Evolutionary conservation across 176 grass and related monocot genomes (phyloP).

Genomic region (Oryza australiensis): DNA sequence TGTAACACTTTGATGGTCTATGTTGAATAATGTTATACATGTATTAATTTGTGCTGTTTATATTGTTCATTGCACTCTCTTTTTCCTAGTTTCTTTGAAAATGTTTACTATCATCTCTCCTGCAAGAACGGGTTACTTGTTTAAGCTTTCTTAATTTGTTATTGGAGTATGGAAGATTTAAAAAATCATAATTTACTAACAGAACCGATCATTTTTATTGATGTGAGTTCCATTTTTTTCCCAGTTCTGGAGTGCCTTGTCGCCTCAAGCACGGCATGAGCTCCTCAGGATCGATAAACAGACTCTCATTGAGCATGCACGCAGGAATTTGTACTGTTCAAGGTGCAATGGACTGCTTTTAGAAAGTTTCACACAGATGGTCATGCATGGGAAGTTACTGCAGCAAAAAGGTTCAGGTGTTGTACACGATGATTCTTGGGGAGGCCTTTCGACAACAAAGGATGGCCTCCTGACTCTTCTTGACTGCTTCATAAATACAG

Average conservation of each 20-base stretch:
- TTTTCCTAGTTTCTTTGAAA: neutral
- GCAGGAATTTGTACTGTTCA: conserved; percentile 87
- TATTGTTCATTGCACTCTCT: neutral
- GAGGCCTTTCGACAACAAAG: conserved; percentile 78
- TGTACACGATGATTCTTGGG: conserved; percentile 59
- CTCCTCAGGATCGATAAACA: conserved; percentile 83
- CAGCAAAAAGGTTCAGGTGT: conserved; percentile 42
- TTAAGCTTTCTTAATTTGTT: conserved; percentile 12
- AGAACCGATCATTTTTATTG: conserved; percentile 11
- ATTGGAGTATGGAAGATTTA: conserved; percentile 8
- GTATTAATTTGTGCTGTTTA: neutral
- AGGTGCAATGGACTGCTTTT: conserved; percentile 88
- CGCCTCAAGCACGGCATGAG: conserved; percentile 45
- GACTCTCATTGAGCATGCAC: conserved; percentile 73
- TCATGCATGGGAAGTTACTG: conserved; percentile 70
- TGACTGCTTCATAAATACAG: conserved; percentile 69
- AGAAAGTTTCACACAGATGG: conserved; percentile 82
- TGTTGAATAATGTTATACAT: neutral
- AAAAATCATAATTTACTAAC: neutral
- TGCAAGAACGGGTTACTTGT: neutral
- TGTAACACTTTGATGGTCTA: neutral
- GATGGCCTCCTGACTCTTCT: conserved; percentile 72
- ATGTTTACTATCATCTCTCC: neutral
- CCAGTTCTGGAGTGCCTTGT: conserved; percentile 80
- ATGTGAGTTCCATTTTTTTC: conserved; percentile 30